Base-by-base conservation (phyloP, 345 rosid species). In the Eucalyptus erythrocorys region DNA sequence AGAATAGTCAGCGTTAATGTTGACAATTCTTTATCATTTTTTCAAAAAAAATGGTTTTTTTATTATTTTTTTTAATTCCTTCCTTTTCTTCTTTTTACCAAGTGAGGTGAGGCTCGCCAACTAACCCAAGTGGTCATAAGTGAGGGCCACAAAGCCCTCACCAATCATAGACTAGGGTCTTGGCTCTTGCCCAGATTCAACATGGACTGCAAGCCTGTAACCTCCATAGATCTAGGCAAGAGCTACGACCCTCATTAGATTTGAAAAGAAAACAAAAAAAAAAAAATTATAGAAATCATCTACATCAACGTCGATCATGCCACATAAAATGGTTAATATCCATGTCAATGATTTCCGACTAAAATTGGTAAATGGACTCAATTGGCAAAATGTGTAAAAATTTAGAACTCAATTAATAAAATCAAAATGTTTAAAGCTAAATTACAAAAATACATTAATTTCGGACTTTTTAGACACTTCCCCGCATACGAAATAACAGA, bases 271-370 rank as follows among this genome's bases (percentile, higher is more conserved):
- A 4, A 55, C 4, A 55, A 24, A 45, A 45, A 45, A 5, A 45
- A 45, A 9, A 1, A 55, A 4, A 24, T 24, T 24, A 55, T 2
- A 9, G 10, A 55, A 55, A 10, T 55, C 4, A 0, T 55, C 13
- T 0, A 10, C 1, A 10, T 55, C 30, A 55, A 26, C 0, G 30
- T 1, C 3, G 0, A 0, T 4, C 1, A 0, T 24, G 1, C 5
- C 11, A 1, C 5, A 10, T 55, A 55, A 0, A 1, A 10, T 0
- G 3, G 1, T 2, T 4, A 24, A 55, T 55, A 9, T 10, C 6
- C 5, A 55, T 2, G 0, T 24, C 1, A 9, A 0, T 55, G 61
- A 10, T 55, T 55, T 55, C 0, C 2, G 0, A 0, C 3, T 10
- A 55, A 55, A 55, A 55, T 55, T 24, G 6, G 1, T 55, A 26